These are phyloP conservation scores for Dillenia turbinata DNA, from an alignment of 164 flowering plant genomes.

Conservation along the genomic window DNA sequence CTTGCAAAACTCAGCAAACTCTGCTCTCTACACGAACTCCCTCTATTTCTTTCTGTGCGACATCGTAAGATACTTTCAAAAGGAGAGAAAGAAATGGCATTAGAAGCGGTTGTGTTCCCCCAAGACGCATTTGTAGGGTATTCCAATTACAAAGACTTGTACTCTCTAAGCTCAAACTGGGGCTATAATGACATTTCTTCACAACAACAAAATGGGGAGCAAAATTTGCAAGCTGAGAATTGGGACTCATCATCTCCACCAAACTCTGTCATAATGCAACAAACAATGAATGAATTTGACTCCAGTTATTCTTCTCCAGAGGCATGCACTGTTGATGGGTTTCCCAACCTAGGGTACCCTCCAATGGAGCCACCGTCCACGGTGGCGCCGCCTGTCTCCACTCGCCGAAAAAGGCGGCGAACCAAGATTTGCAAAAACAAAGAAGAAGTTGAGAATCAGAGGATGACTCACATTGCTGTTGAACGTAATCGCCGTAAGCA, in stretches of 20 bases:
- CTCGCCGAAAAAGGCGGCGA: slow-evolving; percentile 34
- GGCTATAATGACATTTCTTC: slow-evolving; percentile 15
- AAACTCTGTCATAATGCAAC: slow-evolving; percentile 8
- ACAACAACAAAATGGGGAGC: slow-evolving; percentile 19
- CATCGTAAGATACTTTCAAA: slow-evolving; percentile 6
- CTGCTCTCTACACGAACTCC: neutral
- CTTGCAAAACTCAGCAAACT: neutral
- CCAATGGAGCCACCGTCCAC: slow-evolving; percentile 2
- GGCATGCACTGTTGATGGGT: slow-evolving; percentile 9
- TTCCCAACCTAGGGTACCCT: slow-evolving; percentile 9
- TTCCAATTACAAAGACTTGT: slow-evolving; percentile 34
- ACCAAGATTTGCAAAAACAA: slow-evolving; percentile 37
- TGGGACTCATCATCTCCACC: slow-evolving; percentile 26
- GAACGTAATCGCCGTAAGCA: slow-evolving; percentile 57
- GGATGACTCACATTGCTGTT: slow-evolving; percentile 64
- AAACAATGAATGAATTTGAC: slow-evolving; percentile 34
- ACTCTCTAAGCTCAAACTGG: slow-evolving; percentile 20
- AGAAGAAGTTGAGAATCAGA: slow-evolving; percentile 56
- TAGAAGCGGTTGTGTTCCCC: slow-evolving; percentile 61
- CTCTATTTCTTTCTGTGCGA: slow-evolving; percentile 2
- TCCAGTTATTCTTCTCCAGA: slow-evolving; percentile 32
- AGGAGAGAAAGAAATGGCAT: slow-evolving; percentile 39
- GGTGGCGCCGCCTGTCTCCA: slow-evolving; percentile 3
- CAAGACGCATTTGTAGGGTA: slow-evolving; percentile 30
- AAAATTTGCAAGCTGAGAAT: slow-evolving; percentile 11